Percentiles rank a stretch among this genome's conserved stretches.
phyloP scores from a whole-genome alignment of 2,329 filamentous ascomycete species.

The Fusarium lyarnte region DNA sequence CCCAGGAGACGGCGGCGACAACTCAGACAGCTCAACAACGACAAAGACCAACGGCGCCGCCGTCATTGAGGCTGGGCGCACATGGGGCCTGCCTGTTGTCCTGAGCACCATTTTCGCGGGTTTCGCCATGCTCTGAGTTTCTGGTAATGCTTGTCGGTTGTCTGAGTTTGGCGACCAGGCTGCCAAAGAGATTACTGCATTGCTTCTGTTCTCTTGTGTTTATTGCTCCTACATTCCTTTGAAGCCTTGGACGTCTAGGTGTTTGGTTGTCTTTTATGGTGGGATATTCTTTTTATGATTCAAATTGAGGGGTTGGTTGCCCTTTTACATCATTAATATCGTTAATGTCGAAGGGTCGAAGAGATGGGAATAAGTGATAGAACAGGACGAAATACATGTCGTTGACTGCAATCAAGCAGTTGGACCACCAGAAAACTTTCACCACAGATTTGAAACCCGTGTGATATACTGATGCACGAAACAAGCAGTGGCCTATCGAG shows the following conservation, averaged over 20 bases:
- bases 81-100: conserved; percentile 52
- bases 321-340: conserved; percentile 34
- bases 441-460: not conserved
- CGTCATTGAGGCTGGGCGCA: conserved; percentile 48
- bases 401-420: conserved; percentile 22
- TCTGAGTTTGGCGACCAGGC: not conserved
- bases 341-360: conserved; percentile 22
- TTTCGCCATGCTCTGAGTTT: conserved; percentile 52
- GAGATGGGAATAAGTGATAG: conserved; percentile 3
- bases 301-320: conserved; percentile 12
- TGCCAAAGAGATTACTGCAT: not conserved
- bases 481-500: not conserved
- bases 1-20: conserved; percentile 15
- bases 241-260: conserved; percentile 42
- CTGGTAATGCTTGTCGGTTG: not conserved
- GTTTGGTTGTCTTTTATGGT: conserved; percentile 38
- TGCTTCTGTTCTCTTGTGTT: conserved; percentile 30
- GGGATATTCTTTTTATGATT: conserved; percentile 28
- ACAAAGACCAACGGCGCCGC: conserved; percentile 41
- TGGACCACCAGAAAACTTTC: not conserved
- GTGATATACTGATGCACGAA: not conserved
- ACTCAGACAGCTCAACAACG: conserved; percentile 16
- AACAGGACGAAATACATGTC: conserved; percentile 23
- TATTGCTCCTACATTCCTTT: conserved; percentile 38
- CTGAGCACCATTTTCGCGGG: conserved; percentile 52